phyloP scores from a whole-genome alignment of 2,329 filamentous ascomycete genomes.

The Fonsecaea nubica region DNA sequence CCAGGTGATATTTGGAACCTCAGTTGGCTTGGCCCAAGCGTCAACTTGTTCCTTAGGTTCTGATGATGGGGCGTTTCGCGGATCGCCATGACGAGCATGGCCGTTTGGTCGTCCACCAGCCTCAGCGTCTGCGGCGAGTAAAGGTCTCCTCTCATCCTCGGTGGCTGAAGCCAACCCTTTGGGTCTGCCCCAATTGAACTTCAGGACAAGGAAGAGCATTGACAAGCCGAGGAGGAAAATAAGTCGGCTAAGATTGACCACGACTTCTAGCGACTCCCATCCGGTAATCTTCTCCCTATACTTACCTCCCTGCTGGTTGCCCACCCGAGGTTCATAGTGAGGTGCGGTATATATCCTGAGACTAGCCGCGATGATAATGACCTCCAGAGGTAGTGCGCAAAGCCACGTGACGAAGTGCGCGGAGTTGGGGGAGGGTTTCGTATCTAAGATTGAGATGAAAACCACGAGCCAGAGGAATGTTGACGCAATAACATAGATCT shows the following conservation, averaged over 20 bases:
- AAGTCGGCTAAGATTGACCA: conserved; percentile 71
- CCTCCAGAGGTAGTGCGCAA: conserved; percentile 73
- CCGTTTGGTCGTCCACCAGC: conserved; percentile 54
- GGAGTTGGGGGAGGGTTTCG: conserved; percentile 77
- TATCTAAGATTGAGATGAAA: conserved; percentile 84
- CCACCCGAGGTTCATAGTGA: conserved; percentile 68
- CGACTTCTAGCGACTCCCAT: conserved; percentile 52
- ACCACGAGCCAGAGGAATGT: conserved; percentile 88
- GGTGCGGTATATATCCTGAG: conserved; percentile 70
- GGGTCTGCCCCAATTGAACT: conserved; percentile 46
- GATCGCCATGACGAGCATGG: conserved; percentile 53
- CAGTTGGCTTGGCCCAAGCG: conserved; percentile 83
- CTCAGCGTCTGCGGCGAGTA: conserved; percentile 48
- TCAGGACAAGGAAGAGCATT: conserved; percentile 65
- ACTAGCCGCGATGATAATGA: conserved; percentile 72
- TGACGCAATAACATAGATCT: conserved; percentile 86
- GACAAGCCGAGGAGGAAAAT: conserved; percentile 68
- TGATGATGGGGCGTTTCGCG: conserved; percentile 22
- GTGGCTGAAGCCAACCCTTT: conserved; percentile 49
- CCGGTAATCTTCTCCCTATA: conserved; percentile 49
- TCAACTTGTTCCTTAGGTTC: conserved; percentile 48
- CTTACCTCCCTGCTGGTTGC: conserved; percentile 54
- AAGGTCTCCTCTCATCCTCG: conserved; percentile 52
- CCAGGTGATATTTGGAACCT: conserved; percentile 87
- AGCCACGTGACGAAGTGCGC: conserved; percentile 83